Conservation (phyloP, 2,329 filamentous ascomycete genomes). For the Aaosphaeria arxii region DNA sequence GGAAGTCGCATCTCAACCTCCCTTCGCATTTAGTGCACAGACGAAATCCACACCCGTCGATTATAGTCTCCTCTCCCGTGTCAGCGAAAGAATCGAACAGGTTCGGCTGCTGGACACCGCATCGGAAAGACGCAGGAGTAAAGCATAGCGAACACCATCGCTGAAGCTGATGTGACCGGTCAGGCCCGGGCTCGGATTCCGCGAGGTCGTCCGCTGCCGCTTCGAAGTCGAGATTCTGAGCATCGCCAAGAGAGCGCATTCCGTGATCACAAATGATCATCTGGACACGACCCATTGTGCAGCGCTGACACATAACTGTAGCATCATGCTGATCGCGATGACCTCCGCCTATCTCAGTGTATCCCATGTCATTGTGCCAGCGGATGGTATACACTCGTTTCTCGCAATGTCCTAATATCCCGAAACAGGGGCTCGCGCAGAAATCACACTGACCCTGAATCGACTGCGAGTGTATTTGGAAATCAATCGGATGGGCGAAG, state of each 20-base stretch:
- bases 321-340: slow-evolving; percentile 23
- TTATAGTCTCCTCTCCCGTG: not conserved
- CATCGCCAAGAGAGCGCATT: too few species aligned
- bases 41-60: slow-evolving; percentile 23
- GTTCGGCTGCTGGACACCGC: slow-evolving; percentile 7
- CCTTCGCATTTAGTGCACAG: slow-evolving; percentile 20
- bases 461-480: slow-evolving; percentile 10
- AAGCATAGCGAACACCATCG: slow-evolving; percentile 33
- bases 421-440: slow-evolving; percentile 40
- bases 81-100: not conserved
- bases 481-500: slow-evolving; percentile 42
- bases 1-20: slow-evolving; percentile 7
- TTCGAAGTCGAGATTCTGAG: slow-evolving; percentile 5
- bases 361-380: slow-evolving; percentile 33
- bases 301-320: slow-evolving; percentile 24
- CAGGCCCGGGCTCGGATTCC: slow-evolving; percentile 6
- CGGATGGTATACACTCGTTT: slow-evolving; percentile 33
- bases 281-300: slow-evolving; percentile 18
- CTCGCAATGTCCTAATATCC: slow-evolving; percentile 39
- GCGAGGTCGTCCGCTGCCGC: slow-evolving; percentile 10
- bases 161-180: slow-evolving; percentile 10
- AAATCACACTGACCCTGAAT: slow-evolving; percentile 37
- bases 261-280: slow-evolving; percentile 13
- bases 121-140: slow-evolving; percentile 15
- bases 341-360: slow-evolving; percentile 38